Conservation (phyloP, 306 rosid genomes). For the Lotus japonicus region DNA sequence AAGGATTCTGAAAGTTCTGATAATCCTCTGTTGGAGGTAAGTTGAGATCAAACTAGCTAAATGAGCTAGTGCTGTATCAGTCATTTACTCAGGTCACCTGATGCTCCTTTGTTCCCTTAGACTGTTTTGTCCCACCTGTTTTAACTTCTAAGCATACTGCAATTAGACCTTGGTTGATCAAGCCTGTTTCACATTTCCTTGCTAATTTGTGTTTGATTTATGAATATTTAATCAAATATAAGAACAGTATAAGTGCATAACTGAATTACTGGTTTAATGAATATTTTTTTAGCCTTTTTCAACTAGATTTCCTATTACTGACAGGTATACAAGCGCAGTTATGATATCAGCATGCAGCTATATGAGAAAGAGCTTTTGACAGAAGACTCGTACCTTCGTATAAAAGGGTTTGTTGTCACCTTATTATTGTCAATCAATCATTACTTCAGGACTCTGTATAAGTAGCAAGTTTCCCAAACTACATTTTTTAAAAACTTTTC, state of each 20-base stretch:
- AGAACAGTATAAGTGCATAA: not conserved
- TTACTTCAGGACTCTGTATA: not conserved
- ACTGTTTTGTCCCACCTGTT: not conserved
- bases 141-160: not conserved
- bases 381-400: conserved; percentile 62
- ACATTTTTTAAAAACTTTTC: not conserved
- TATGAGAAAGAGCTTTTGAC: conserved; percentile 93
- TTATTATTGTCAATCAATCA: not conserved
- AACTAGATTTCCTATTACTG: conserved; percentile 14
- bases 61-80: conserved; percentile 4
- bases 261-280: not conserved
- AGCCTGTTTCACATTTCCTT: conserved; percentile 9
- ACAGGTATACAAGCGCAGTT: conserved; percentile 90
- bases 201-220: not conserved
- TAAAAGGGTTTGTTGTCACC: conserved; percentile 61
- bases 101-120: conserved; percentile 12
- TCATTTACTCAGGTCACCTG: not conserved
- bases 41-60: conserved; percentile 19
- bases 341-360: conserved; percentile 72
- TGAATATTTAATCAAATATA: not conserved
- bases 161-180: not conserved
- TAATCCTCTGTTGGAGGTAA: conserved; percentile 71
- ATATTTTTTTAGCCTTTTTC: not conserved
- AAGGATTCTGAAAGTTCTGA: conserved; percentile 60
- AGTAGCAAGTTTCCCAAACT: conserved; percentile 7